Percentiles rank a stretch among this genome's conserved stretches.
phyloP scores from a whole-genome alignment of 1,139 yeast genomes.

The Debaryomyces coudertii region DNA sequence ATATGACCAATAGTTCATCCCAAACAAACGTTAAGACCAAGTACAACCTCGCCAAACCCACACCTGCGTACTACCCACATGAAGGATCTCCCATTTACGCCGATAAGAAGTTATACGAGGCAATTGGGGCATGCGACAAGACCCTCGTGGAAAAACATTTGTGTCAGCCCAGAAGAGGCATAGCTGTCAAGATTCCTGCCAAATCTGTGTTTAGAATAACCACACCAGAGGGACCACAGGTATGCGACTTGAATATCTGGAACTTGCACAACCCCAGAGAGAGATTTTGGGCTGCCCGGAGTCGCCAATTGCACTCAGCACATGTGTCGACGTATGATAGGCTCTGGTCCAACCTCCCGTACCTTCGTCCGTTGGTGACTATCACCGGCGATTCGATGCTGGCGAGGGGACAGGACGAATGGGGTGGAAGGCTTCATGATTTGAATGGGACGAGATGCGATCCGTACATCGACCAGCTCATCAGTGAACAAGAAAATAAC shows the following conservation, averaged over 20 bases:
- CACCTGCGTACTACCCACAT: conserved; percentile 61
- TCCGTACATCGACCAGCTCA: conserved; percentile 65
- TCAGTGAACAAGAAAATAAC: conserved; percentile 66
- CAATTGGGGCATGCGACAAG: conserved; percentile 46
- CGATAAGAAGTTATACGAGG: conserved; percentile 47
- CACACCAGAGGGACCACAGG: conserved; percentile 72
- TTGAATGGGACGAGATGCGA: conserved; percentile 70
- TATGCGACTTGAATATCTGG: conserved; percentile 71
- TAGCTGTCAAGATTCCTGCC: conserved; percentile 64
- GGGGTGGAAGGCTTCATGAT: conserved; percentile 70
- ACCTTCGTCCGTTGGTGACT: conserved; percentile 63
- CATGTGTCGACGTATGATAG: conserved; percentile 66
- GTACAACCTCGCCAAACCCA: conserved; percentile 50
- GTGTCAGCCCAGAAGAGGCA: conserved; percentile 59
- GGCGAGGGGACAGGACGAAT: conserved; percentile 56
- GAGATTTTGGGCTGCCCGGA: conserved; percentile 69
- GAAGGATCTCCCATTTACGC: conserved; percentile 57
- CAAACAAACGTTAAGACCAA: conserved; percentile 45
- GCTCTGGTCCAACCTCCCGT: conserved; percentile 67
- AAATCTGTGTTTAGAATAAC: conserved; percentile 60
- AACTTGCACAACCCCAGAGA: conserved; percentile 62
- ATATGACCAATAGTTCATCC: conserved; percentile 27
- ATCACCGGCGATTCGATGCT: conserved; percentile 62
- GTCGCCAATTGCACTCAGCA: conserved; percentile 67
- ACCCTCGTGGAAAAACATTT: conserved; percentile 38